Conservation (phyloP, 78 protist species). For the Chrysochromulina parva region DNA sequence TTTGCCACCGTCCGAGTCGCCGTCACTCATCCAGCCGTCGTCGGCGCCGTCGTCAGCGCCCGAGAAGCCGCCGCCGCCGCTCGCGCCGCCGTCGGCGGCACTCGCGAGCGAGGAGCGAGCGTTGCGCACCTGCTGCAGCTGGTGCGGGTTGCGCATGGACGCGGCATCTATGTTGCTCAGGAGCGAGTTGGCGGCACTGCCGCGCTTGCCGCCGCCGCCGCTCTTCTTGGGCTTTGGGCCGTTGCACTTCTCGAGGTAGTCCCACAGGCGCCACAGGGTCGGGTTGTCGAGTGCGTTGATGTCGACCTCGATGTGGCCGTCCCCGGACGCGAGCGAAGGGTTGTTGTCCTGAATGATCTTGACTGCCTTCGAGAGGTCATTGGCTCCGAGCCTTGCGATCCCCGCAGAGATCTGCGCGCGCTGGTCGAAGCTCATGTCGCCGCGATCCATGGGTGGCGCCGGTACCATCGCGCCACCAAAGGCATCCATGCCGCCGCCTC, state of each 20-base stretch:
- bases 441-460: background rate
- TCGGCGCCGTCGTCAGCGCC: no score
- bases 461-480: no score
- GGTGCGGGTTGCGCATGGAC: background rate
- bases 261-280: background rate
- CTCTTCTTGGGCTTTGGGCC: background rate
- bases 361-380: background rate
- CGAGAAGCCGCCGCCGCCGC: background rate
- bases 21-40: background rate
- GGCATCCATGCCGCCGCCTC: no score
- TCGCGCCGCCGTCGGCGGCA: background rate
- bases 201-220: background rate
- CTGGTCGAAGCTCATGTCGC: constrained; percentile 17
- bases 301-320: constrained; percentile 5
- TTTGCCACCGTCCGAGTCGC: background rate
- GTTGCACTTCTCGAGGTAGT: background rate
- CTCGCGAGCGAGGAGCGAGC: background rate
- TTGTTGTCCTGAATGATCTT: background rate
- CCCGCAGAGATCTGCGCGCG: background rate
- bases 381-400: background rate
- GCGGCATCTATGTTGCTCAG: background rate
- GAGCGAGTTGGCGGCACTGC: background rate
- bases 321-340: background rate
- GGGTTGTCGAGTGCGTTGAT: background rate
- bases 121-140: no score